Percentiles rank a stretch among this genome's conserved stretches.
Evolutionary conservation across 306 rosid species (phyloP).

Genomic region (Lagenaria siceraria): DNA sequence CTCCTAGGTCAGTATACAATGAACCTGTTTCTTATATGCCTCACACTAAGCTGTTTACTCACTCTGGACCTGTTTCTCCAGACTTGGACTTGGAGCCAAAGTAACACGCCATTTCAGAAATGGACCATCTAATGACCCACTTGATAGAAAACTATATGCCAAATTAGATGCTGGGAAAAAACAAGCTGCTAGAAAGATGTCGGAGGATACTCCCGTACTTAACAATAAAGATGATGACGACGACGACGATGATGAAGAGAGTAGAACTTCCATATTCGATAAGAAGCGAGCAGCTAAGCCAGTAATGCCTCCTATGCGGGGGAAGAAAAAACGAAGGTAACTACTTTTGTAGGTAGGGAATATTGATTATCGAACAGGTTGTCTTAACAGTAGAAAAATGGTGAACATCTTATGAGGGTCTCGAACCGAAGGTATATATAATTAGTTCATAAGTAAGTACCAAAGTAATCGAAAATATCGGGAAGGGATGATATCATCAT

Average conservation of each 20-base stretch:
- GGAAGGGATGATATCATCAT: neutral
- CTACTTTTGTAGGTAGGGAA: neutral
- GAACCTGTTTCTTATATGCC: too few relatives aligned
- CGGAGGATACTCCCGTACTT: conserved; percentile 19
- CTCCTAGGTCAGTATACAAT: conserved; percentile 36
- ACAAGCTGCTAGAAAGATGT: conserved; percentile 39
- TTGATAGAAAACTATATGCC: conserved; percentile 49
- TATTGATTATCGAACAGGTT: neutral
- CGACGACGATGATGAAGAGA: conserved; percentile 36
- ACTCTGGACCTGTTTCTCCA: conserved; percentile 10
- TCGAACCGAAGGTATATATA: neutral
- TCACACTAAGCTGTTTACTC: neutral
- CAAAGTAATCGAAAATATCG: neutral
- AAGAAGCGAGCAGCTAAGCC: conserved; percentile 45
- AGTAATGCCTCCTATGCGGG: conserved; percentile 5
- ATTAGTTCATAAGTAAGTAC: neutral
- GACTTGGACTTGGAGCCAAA: conserved; percentile 91
- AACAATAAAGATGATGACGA: conserved; percentile 22
- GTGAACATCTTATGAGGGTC: neutral
- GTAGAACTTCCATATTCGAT: conserved; percentile 51
- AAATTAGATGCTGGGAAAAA: conserved; percentile 41
- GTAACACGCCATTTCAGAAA: conserved; percentile 38
- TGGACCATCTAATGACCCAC: conserved; percentile 51
- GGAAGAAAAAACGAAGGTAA: conserved; percentile 43
- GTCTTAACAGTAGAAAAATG: neutral